Base-by-base conservation (phyloP, 164 flowering plant genomes). In the Santalum album region DNA sequence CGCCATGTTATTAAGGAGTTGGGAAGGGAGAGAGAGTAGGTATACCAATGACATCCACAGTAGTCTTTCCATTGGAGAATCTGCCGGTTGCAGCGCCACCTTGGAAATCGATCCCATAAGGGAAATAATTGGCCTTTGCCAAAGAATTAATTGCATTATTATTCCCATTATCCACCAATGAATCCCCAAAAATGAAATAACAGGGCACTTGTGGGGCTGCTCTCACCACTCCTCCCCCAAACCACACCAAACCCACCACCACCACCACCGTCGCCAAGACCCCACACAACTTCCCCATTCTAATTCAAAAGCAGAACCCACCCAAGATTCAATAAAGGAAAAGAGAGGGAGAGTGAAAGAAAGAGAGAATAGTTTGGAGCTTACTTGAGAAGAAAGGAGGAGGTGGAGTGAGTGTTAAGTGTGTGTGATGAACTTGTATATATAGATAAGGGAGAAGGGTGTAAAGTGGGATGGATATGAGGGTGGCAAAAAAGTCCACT, bases 141-240 rank as follows among this genome's bases (percentile, higher is more conserved):
- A 78, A 45, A 0, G 95, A 75, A 0, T 63, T 25, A 4, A 83
- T 73, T 14, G 49, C 58, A 54, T 87, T 87, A 53, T 87, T 87
- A 46, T 87, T 87, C 10, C 95, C 95, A 70, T 82, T 84, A 36
- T 87, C 95, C 17, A 83, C 85, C 63, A 83, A 60, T 0, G 95
- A 87, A 54, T 87, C 95, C 1, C 95, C 95, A 57, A 87, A 87
- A 17, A 87, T 77, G 71, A 84, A 87, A 72, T 76, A 82, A 63
- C 84, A 75, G 17, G 88, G 86, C 12, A 77, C 92, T 57, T 75
- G 81, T 9, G 68, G 78, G 0, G 55, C 72, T 2, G 68, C 73
- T 26, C 23, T n/a, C 27, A 40, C 66, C 38, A 34, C 48, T 32
- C 22, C n/a, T 15, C 14, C 19, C 16, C 32, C 17, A 7, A 38